Base-by-base conservation (phyloP, 768 basidiomycete species). In the Panellus pusillus region DNA sequence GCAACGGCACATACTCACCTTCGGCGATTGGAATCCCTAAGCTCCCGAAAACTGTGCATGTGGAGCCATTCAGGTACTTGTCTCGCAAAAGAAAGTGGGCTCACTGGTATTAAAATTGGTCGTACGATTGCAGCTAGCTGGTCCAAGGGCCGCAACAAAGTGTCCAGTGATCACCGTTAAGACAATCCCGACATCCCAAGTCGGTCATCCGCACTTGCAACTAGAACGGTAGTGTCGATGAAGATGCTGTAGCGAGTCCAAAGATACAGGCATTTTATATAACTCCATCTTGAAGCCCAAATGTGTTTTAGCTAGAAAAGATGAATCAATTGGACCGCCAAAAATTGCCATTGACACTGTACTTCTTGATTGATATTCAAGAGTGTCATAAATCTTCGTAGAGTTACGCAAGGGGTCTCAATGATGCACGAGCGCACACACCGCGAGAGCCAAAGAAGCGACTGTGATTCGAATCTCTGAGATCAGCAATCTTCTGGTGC, bases 361-460 rank as follows among this genome's bases (percentile, higher is more conserved):
- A 53, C 52, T 45, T 53, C 52, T 40, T 53, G 45, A 15, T 53
- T 20, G 40, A 53, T 27, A 28, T 47, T 47, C 15, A 37, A 53
- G 20, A 31, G 52, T 53, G 19, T 53, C 52, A 18, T 53, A 53
- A n/a, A 44, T 53, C 52, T 53, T 32, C n/a, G n/a, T n/a, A n/a
- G n/a, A n/a, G n/a, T n/a, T n/a, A n/a, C n/a, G n/a, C n/a, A n/a
- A n/a, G n/a, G n/a, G n/a, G n/a, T n/a, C n/a, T n/a, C n/a, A n/a
- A n/a, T n/a, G n/a, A n/a, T n/a, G n/a, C n/a, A n/a, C n/a, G n/a
- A n/a, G n/a, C n/a, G n/a, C n/a, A n/a, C n/a, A n/a, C n/a, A n/a
- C n/a, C n/a, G n/a, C n/a, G n/a, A n/a, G n/a, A n/a, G n/a, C n/a
- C n/a, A n/a, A n/a, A n/a, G n/a, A n/a, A n/a, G n/a, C n/a, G n/a